phyloP scores from a whole-genome alignment of 2,329 filamentous ascomycete genomes.

The Alternaria triticimaculans region DNA sequence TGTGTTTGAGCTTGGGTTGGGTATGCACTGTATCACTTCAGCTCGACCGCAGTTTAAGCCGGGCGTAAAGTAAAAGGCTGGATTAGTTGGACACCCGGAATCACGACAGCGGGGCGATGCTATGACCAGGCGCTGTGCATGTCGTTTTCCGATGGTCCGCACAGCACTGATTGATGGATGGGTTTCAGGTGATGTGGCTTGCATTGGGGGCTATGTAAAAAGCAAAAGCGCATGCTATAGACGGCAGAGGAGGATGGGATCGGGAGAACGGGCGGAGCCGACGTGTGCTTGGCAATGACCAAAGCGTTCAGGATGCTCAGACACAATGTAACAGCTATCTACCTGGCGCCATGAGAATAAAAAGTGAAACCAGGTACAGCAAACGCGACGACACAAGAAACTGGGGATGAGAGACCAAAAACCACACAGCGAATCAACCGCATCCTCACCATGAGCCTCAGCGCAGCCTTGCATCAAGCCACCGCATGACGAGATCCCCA shows the following conservation, averaged over 20 bases:
- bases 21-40: not conserved
- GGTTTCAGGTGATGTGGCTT: not conserved
- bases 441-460: not conserved
- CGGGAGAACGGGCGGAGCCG: not conserved
- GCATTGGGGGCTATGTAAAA: not conserved
- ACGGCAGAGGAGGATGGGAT: not conserved
- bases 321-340: not conserved
- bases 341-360: not conserved
- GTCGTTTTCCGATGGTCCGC: not conserved
- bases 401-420: not conserved
- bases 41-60: not conserved
- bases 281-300: not conserved
- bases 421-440: not conserved
- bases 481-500: not conserved
- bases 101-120: not conserved
- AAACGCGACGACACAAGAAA: not conserved
- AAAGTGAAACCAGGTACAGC: not conserved
- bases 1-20: not conserved
- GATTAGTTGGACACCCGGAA: not conserved
- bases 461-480: not conserved
- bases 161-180: not conserved
- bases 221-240: not conserved
- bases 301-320: not conserved
- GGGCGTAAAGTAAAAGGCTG: not conserved
- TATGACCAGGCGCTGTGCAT: not conserved